These are phyloP conservation scores for Penicillium palitans DNA, from an alignment of 2,329 filamentous ascomycete genomes.

Conservation along the genomic window DNA sequence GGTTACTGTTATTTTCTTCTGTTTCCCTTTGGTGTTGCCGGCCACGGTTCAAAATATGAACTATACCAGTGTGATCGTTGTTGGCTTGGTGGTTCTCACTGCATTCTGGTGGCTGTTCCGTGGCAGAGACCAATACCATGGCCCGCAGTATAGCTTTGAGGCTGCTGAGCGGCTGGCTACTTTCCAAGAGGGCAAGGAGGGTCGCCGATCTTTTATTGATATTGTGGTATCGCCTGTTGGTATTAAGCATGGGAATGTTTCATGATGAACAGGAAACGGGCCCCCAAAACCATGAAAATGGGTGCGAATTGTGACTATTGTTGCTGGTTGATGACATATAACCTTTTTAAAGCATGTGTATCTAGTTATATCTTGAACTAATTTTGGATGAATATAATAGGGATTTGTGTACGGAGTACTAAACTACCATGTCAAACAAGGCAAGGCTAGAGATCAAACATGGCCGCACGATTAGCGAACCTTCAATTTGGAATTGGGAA, in stretches of 20 bases:
- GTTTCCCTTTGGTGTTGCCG: conserved; percentile 56
- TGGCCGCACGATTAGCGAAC: neutral
- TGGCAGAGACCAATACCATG: conserved; percentile 33
- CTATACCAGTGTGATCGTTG: conserved; percentile 46
- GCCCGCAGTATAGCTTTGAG: conserved; percentile 50
- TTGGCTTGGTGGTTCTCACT: conserved; percentile 37
- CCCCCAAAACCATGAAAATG: neutral
- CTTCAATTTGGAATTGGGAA: neutral
- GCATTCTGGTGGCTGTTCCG: conserved; percentile 38
- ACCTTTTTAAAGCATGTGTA: neutral
- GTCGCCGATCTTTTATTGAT: conserved; percentile 19
- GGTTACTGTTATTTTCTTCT: conserved; percentile 64
- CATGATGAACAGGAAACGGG: neutral
- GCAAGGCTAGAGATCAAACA: neutral
- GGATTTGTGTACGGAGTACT: neutral
- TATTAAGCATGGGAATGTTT: conserved; percentile 2
- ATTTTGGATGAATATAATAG: neutral
- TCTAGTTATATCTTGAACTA: neutral
- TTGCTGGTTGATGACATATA: neutral
- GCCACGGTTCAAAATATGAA: conserved; percentile 55
- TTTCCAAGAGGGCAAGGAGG: conserved; percentile 20
- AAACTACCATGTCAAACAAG: neutral
- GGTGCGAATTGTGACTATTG: neutral
- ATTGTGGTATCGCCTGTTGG: conserved; percentile 1
- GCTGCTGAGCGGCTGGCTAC: conserved; percentile 56